Base-by-base conservation (phyloP, 306 rosid species). In the Quercus mongolica region DNA sequence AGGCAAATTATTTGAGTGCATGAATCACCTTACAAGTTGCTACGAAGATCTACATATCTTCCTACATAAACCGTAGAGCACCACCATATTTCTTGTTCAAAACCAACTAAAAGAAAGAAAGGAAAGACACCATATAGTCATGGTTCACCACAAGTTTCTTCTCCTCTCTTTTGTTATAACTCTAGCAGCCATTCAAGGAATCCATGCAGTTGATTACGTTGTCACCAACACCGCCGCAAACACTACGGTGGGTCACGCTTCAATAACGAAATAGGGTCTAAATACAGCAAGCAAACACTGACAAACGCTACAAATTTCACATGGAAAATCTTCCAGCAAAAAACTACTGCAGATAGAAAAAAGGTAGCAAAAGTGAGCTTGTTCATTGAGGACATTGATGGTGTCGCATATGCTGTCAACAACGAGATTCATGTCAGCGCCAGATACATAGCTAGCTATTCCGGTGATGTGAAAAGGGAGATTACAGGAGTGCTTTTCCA, bases 401-500 rank as follows among this genome's bases (percentile, higher is more conserved):
- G 89, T 1, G 59, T 77, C 1, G 85, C 86, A 4, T 78, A 35
- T 41, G 74, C 80, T 2, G 76, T 17, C 79, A 9, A 76, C 52
- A 35, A 81, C 52, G 77, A 81, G 14, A 86, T 90, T 69, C 90
- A 83, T 28, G 28, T 86, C 0, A 61, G 85, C 2, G 73, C 85
- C 0, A 64, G 61, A 0, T 90, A 75, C 62, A 76, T 86, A 3
- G 76, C 64, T 2, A 51, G 20, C 33, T 78, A 63, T 38, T 2
- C 14, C 0, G 79, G 86, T 1, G 75, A 90, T 18, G 0, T 86
- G 0, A 86, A 84, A 75, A 71, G 65, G 7, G 90, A 88, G 26
- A 64, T 84, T 3, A 76, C 77, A 0, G 86, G 87, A 7, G 41
- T 83, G 54, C 17, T 87, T 1, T 86, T 86, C 59, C 94, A 90